Base-by-base conservation (phyloP, 2,329 filamentous ascomycete species). In the Penicillium sp. region DNA sequence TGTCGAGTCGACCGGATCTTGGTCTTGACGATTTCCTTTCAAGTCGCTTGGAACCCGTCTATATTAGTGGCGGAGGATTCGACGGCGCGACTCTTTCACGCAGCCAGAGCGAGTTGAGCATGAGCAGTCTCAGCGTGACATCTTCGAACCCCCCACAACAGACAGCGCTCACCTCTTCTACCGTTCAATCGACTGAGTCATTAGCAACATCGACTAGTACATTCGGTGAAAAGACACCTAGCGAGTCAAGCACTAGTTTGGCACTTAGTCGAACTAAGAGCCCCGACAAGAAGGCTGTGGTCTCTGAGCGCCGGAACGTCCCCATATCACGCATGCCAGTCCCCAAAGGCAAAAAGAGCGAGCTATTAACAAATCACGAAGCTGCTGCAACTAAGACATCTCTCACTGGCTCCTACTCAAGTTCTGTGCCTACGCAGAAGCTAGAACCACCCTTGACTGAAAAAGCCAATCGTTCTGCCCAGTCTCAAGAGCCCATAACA, bases 21-120 rank as follows among this genome's bases (percentile, higher is more conserved):
- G 74, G 76, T 18, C 69, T 79, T 15, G 78, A 81, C 58, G 74
- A 78, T 43, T 81, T 80, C 51, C 63, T 79, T 1, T 64, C 72
- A 26, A 70, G 75, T 43, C 72, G 78, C 29, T 65, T 80, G 29
- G 74, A 77, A 44, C 78, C 78, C 36, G 76, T 79, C n/a, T 61
- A 79, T 41, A 79, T 80, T 46, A 74, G 64, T 42, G 78, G 78
- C 16, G 76, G 78, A 24, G 74, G 73, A 36, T 47, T 67, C 43
- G 68, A 71, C 31, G 65, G 65, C 4, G 61, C 63, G 16, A 51
- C 66, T 12, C 65, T 74, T 16, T 63, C 64, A 49, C 65, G 71
- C 43, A 74, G 70, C n/a, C 62, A 70, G 50, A 75, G 72, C 47
- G 72, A 71, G 24, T 68, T 74, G 54, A 76, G 71, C 44, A 64